phyloP scores from a whole-genome alignment of 768 basidiomycete species.

The Gymnopilus junonius region DNA sequence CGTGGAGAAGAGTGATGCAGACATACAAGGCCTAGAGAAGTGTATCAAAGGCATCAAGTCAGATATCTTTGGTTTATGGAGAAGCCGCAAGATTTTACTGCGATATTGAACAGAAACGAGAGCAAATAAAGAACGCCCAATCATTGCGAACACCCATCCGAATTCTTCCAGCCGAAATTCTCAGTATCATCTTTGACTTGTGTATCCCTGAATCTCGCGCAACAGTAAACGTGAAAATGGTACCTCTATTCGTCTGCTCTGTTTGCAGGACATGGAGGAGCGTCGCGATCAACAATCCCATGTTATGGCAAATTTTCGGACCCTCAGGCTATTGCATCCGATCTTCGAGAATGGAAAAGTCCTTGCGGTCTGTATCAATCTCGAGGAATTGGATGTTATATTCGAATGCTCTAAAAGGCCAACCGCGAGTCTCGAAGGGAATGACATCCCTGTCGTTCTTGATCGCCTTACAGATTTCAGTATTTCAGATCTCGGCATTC shows the following conservation, averaged over 20 bases:
- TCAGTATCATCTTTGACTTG: slow-evolving; percentile 1
- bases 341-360: background rate
- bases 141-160: background rate
- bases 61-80: background rate
- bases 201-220: background rate
- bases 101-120: background rate
- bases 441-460: background rate
- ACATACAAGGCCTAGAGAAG: background rate
- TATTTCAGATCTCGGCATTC: background rate
- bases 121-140: background rate
- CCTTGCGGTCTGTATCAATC: background rate
- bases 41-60: background rate
- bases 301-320: background rate
- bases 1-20: background rate
- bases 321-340: background rate
- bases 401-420: background rate
- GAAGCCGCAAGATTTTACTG: background rate
- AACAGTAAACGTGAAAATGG: background rate
- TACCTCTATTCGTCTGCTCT: background rate
- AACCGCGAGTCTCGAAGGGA: background rate
- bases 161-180: background rate
- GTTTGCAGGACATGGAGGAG: background rate
- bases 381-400: background rate
- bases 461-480: background rate
- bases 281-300: background rate